Conservation (phyloP, 2,329 filamentous ascomycete species). For the Pseudogymnoascus sp. region DNA sequence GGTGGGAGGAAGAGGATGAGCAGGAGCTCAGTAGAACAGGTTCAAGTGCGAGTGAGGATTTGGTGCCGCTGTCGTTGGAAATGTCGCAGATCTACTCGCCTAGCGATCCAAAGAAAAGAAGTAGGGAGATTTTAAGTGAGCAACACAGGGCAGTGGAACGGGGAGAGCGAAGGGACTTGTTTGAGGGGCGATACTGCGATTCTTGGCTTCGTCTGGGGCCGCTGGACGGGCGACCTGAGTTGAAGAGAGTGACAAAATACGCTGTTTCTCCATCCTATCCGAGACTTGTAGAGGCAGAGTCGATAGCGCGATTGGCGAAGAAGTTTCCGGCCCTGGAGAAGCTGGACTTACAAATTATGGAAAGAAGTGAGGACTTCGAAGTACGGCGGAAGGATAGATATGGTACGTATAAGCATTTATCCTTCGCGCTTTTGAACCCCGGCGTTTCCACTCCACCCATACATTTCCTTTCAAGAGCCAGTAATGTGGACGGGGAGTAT, state of each 20-base stretch:
- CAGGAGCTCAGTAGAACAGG: neutral
- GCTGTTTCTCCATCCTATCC: neutral
- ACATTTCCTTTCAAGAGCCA: neutral
- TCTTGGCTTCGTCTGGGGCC: constrained; percentile 12
- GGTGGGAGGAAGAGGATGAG: constrained; percentile 12
- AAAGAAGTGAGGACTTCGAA: neutral
- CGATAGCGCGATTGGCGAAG: neutral
- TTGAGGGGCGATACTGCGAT: constrained; percentile 14
- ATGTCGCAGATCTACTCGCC: constrained; percentile 13
- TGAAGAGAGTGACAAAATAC: constrained; percentile 5
- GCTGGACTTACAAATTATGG: neutral
- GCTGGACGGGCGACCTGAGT: neutral
- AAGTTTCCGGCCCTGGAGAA: neutral
- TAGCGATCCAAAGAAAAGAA: constrained; percentile 11
- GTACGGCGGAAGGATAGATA: constrained; percentile 1
- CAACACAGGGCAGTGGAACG: neutral
- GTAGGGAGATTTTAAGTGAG: neutral
- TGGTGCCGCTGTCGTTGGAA: neutral
- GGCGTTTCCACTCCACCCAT: neutral
- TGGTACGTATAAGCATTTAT: neutral
- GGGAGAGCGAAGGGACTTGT: constrained; percentile 15
- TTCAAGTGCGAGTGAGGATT: neutral
- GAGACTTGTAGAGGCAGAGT: constrained; percentile 2
- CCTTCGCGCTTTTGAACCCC: neutral
- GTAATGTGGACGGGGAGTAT: neutral